A percentile compares a stretch with the other conserved stretches of the same genome.
phyloP scores from a whole-genome alignment of 495 filamentous ascomycete genomes.

The Penicillium goetzii region DNA sequence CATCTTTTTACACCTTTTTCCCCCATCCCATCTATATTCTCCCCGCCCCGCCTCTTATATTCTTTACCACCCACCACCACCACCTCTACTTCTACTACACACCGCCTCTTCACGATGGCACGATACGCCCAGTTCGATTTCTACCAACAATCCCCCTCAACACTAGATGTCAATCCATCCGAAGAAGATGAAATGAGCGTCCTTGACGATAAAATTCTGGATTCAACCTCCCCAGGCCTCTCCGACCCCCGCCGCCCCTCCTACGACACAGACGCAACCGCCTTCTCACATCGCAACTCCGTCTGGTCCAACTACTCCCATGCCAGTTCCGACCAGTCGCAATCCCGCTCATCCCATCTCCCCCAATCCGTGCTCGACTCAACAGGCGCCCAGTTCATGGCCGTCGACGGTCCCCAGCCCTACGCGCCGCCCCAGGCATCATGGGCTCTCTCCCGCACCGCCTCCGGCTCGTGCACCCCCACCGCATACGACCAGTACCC shows the following conservation, averaged over 20 bases:
- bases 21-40: constrained; percentile 19
- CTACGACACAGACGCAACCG: constrained; percentile 66
- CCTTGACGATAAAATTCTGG: constrained; percentile 84
- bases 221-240: constrained; percentile 69
- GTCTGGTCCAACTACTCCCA: constrained; percentile 76
- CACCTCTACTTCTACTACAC: constrained; percentile 12
- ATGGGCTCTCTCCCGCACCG: constrained; percentile 44
- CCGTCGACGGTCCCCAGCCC: constrained; percentile 57
- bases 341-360: constrained; percentile 41
- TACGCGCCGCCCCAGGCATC: constrained; percentile 47
- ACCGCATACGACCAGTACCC: constrained; percentile 68
- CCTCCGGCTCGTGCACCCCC: constrained; percentile 63
- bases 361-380: constrained; percentile 42
- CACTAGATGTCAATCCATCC: constrained; percentile 67
- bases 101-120: constrained; percentile 47
- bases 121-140: constrained; percentile 57
- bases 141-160: constrained; percentile 64
- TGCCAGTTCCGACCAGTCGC: constrained; percentile 44
- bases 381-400: constrained; percentile 57
- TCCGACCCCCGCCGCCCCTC: constrained; percentile 69
- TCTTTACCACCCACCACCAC: not conserved
- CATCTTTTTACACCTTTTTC: constrained; percentile 20
- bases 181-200: constrained; percentile 83
- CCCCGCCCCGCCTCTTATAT: constrained; percentile 23
- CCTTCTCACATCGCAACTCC: constrained; percentile 75